Evolutionary conservation across 345 rosid genomes (phyloP).

Genomic region (Crucihimalaya himalaica): DNA sequence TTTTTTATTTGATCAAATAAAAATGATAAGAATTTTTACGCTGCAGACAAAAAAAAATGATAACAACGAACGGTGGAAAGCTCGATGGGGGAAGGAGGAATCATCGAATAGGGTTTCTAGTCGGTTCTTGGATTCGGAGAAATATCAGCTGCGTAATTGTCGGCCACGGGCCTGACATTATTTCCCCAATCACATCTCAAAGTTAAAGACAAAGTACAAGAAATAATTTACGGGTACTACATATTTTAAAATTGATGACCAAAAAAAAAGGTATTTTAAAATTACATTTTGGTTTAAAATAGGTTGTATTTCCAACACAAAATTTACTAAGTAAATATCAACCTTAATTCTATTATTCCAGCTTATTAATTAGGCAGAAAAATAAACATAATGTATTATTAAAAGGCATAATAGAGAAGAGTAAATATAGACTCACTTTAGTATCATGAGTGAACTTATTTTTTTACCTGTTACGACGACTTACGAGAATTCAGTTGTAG

Average conservation of each 20-base stretch:
- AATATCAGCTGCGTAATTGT: conserved; percentile 31
- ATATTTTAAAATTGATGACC: too few species aligned
- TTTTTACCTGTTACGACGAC: neutral
- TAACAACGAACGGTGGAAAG: neutral
- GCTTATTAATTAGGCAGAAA: too few species aligned
- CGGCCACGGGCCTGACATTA: conserved; percentile 39
- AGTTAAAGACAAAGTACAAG: neutral
- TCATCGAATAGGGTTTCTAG: conserved; percentile 26
- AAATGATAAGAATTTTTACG: neutral
- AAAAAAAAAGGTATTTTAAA: too few species aligned
- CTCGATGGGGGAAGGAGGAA: conserved; percentile 18
- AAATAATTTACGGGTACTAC: neutral
- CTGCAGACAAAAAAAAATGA: conserved; percentile 13
- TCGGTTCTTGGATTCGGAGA: conserved; percentile 17
- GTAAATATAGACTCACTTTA: neutral
- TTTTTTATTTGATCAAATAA: neutral
- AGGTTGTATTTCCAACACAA: too few species aligned
- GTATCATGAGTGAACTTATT: neutral
- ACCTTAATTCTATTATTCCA: too few species aligned
- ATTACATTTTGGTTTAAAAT: too few species aligned
- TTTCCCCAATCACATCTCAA: conserved; percentile 27
- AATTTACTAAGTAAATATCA: too few species aligned
- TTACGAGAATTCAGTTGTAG: neutral
- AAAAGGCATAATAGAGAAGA: too few species aligned
- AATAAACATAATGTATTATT: too few species aligned